Conservation (phyloP, 805 yeast species). For the Candida arabinofermentans region DNA sequence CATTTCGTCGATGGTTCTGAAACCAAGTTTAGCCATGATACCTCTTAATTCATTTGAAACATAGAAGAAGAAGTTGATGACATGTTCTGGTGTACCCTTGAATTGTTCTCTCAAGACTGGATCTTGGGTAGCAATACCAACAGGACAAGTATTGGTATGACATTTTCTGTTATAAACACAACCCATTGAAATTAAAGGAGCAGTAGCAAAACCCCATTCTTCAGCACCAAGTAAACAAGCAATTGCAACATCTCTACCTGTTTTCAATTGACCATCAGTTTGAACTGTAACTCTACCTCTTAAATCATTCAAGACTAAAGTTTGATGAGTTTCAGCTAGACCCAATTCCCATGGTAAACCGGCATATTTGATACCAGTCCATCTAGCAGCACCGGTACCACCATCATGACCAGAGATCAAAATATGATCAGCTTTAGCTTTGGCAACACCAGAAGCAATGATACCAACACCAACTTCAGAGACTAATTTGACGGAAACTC, state of each 20-base stretch:
- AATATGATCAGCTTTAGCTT: constrained; percentile 97
- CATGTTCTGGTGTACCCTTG: constrained; percentile 97
- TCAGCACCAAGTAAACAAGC: constrained; percentile 97
- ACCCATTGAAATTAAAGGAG: constrained; percentile 96
- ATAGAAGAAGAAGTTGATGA: constrained; percentile 94
- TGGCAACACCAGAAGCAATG: constrained; percentile 98
- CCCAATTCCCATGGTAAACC: constrained; percentile 99
- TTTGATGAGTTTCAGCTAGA: constrained; percentile 96
- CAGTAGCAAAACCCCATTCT: constrained; percentile 97
- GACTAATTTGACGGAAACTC: constrained; percentile 93
- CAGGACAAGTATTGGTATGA: constrained; percentile 93
- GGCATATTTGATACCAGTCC: constrained; percentile 95
- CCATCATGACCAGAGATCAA: constrained; percentile 97
- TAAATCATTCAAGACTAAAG: constrained; percentile 89
- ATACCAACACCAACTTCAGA: constrained; percentile 99
- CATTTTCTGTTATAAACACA: constrained; percentile 96
- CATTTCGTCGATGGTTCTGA: constrained; percentile 95
- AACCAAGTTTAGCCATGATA: constrained; percentile 93
- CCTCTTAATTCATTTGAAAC: constrained; percentile 87
- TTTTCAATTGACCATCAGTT: constrained; percentile 97
- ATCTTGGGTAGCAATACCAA: constrained; percentile 98
- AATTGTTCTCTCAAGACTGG: constrained; percentile 90
- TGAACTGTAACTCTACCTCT: constrained; percentile 94
- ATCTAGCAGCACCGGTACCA: constrained; percentile 99
- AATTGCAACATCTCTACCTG: constrained; percentile 95